These are phyloP conservation scores for Paecilomyces sp. DNA, from an alignment of 2,329 filamentous ascomycete species.

Conservation along the genomic window DNA sequence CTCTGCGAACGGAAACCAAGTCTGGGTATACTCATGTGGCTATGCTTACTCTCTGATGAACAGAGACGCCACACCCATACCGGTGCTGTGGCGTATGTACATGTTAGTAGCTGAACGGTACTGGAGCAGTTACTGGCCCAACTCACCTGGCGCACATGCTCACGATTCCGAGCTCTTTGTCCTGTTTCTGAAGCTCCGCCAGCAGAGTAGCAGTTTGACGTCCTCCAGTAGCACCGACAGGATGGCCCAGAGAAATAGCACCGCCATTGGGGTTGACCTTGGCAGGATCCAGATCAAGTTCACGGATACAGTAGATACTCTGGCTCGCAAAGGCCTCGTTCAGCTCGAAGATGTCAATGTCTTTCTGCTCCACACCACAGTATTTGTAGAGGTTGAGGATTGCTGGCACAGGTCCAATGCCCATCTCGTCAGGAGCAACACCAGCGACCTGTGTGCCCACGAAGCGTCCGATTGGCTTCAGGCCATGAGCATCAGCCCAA, in stretches of 20 bases:
- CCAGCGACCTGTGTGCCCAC: slow-evolving; percentile 82
- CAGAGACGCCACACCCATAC: slow-evolving; percentile 18
- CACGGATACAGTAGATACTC: slow-evolving; percentile 80
- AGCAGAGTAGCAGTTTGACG: slow-evolving; percentile 85
- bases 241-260: slow-evolving; percentile 85
- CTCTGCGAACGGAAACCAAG: not conserved
- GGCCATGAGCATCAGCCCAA: slow-evolving; percentile 69
- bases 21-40: not conserved
- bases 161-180: slow-evolving; percentile 81
- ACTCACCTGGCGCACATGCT: slow-evolving; percentile 72
- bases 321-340: slow-evolving; percentile 96
- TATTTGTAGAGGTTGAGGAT: slow-evolving; percentile 71
- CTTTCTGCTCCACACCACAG: slow-evolving; percentile 65
- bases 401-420: slow-evolving; percentile 56
- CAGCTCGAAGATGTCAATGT: slow-evolving; percentile 81
- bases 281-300: slow-evolving; percentile 52
- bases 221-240: slow-evolving; percentile 76
- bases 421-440: slow-evolving; percentile 87
- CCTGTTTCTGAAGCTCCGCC: slow-evolving; percentile 68
- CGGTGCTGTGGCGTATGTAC: slow-evolving; percentile 8
- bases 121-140: not conserved
- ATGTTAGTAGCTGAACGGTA: slow-evolving; percentile 6
- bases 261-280: slow-evolving; percentile 83
- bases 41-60: slow-evolving; percentile 16
- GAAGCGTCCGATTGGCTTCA: slow-evolving; percentile 86